Evolutionary conservation across 179 eudicot species (phyloP), one percentile per base, ranked within the genome.

Genomic region (Amaranthus tricolor): DNA sequence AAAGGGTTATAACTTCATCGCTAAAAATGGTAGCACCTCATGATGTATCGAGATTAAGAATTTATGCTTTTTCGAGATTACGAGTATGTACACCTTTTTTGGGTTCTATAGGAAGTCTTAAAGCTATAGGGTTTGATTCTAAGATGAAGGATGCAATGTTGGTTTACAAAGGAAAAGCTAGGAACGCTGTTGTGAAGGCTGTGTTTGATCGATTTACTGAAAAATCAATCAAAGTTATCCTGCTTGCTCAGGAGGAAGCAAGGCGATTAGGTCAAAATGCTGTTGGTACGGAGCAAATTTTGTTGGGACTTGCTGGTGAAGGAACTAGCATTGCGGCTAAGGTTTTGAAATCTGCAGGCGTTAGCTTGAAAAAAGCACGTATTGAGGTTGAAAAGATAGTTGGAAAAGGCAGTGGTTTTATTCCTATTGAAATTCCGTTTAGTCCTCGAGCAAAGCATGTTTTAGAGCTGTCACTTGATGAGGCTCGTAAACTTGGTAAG

Each of bases 231-330:
- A 93, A 93, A 77, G 97, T 90, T 43, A 85, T 93, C 53, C 76
- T 93, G 91, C 89, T 89, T 80, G 96, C 95, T 43, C 97, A 93
- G 81, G 98, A 95, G 82, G 99, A 95, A 79, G 86, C 99, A 7
- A 84, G 94, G 52, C 75, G 99, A 16, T 85, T 95, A 60, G 92
- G 97, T 64, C 93, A 90, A 71, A 89, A 87, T 74, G 84, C 86
- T 76, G 93, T 95, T 62, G 99, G 98, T 64, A 95, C 98, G 0
- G 99, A 89, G 84, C 98, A 95, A 81, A 88, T 95, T 44, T 74
- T 95, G 71, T 68, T 95, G 72, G 99, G 99, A 14, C 91, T 95
- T 73, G 85, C 93, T 78, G 89, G 91, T 65, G 98, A 95, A 82
- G 90, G 96, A 49, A 84, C 96, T 67, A 93, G 99, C 9, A 86